Base-by-base conservation (phyloP, 148 eudicot genomes). In the Nyssa sinensis region DNA sequence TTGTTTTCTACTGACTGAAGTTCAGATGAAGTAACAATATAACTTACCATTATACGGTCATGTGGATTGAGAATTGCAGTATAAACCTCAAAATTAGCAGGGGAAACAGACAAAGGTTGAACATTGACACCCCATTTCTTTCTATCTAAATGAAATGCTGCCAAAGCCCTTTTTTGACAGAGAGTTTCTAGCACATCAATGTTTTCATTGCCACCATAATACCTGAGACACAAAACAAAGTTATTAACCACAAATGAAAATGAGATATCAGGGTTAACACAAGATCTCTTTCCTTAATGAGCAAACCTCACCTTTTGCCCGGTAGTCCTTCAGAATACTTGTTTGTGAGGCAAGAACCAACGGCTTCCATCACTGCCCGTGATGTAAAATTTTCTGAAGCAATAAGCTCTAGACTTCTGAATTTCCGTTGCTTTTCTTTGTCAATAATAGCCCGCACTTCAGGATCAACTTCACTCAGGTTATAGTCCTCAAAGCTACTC, bases 351-450 rank as follows among this genome's bases (percentile, higher is more conserved):
- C 93, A 88, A 66, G 95, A 90, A 75, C 97, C 97, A 73, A 91
- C 95, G 21, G 95, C 97, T 82, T 94, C 95, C 97, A 94, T 94
- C 68, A 94, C 98, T 12, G 97, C 98, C 67, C 86, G 86, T 53
- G 93, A 94, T 7, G 97, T 91, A 80, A 91, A 94, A 74, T 94
- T 94, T 79, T 94, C 98, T 2, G 98, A 94, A 24, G 98, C 98
- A 80, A 94, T 91, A 77, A 94, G 95, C 75, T 88, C 97, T 62
- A 94, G 76, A 75, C 93, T 86, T 81, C 61, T 81, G 66, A 83
- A 90, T 53, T 91, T 97, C 16, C 97, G 83, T 64, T 82, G 76
- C 85, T 91, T 94, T 80, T 94, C 98, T 72, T 91, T 90, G 71
- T 81, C 81, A 69, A 94, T 91, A 49, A 91, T 90, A 39, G 66